These are phyloP conservation scores for Aspergillus pseudonomiae DNA, from an alignment of 2,329 filamentous ascomycete genomes.

Conservation along the genomic window DNA sequence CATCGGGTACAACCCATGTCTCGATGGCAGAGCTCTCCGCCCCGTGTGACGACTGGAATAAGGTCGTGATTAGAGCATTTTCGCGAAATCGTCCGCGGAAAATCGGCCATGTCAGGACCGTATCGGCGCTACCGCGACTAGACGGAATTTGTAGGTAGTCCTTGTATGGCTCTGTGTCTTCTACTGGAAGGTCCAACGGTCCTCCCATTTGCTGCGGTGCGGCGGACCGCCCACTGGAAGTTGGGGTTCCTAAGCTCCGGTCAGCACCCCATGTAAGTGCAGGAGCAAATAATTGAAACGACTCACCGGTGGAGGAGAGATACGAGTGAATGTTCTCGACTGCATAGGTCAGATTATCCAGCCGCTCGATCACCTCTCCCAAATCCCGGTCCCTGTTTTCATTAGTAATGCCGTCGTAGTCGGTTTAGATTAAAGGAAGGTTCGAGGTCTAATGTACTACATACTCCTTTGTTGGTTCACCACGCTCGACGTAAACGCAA, in stretches of 20 bases:
- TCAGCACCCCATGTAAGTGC: background rate
- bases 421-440: background rate
- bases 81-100: slow-evolving; percentile 23
- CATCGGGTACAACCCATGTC: slow-evolving; percentile 13
- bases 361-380: background rate
- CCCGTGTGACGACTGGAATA: slow-evolving; percentile 19
- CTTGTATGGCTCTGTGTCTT: background rate
- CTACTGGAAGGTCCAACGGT: background rate
- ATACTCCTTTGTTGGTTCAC: background rate
- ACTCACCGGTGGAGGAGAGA: background rate
- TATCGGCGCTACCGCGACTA: slow-evolving; percentile 27
- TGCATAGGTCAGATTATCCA: background rate
- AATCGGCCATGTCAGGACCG: slow-evolving; percentile 32
- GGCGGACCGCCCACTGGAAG: background rate
- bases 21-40: slow-evolving; percentile 4
- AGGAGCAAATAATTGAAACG: too few relatives aligned
- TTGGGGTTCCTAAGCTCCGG: background rate
- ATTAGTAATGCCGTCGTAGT: background rate
- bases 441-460: background rate
- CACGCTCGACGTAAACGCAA: background rate
- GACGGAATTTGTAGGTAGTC: slow-evolving; percentile 18
- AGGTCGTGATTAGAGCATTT: slow-evolving; percentile 22
- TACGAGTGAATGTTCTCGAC: background rate
- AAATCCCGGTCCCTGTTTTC: background rate
- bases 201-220: background rate